These are phyloP conservation scores for Colletotrichum viniferum DNA, from an alignment of 2,329 filamentous ascomycete species.

Conservation along the genomic window DNA sequence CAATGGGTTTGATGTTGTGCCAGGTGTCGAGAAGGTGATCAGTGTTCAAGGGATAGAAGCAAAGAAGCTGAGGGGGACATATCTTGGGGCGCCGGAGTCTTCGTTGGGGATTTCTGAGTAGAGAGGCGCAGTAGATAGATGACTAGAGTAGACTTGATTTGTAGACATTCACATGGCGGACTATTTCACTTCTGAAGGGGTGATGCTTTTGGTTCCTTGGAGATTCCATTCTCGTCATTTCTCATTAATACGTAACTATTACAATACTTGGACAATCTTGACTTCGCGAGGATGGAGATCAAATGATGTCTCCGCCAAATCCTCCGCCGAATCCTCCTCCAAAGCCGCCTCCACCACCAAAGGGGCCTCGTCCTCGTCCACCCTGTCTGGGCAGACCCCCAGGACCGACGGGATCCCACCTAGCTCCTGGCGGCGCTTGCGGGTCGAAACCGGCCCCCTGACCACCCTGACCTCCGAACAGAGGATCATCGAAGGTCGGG, in stretches of 20 bases:
- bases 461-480: conserved; percentile 68
- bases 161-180: not conserved
- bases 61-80: conserved; percentile 20
- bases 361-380: conserved; percentile 40
- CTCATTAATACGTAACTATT: conserved; percentile 13
- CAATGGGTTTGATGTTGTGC: conserved; percentile 63
- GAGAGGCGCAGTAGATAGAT: not conserved
- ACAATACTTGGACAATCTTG: not conserved
- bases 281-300: not conserved
- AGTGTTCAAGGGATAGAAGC: not conserved
- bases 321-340: conserved; percentile 40
- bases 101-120: not conserved
- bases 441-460: conserved; percentile 63
- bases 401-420: conserved; percentile 87
- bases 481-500: conserved; percentile 89
- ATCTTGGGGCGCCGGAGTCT: conserved; percentile 19
- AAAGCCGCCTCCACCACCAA: conserved; percentile 37
- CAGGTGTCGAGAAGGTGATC: conserved; percentile 40
- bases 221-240: not conserved
- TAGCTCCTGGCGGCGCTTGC: conserved; percentile 82
- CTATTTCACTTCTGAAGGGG: not conserved
- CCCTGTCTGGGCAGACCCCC: conserved; percentile 56
- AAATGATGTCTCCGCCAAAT: conserved; percentile 30
- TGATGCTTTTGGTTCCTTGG: not conserved
- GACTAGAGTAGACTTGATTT: not conserved